Evolutionary conservation across 2,329 filamentous ascomycete species (phyloP), one percentile per base, ranked within the genome.

Genomic region (Colletotrichum salicis): DNA sequence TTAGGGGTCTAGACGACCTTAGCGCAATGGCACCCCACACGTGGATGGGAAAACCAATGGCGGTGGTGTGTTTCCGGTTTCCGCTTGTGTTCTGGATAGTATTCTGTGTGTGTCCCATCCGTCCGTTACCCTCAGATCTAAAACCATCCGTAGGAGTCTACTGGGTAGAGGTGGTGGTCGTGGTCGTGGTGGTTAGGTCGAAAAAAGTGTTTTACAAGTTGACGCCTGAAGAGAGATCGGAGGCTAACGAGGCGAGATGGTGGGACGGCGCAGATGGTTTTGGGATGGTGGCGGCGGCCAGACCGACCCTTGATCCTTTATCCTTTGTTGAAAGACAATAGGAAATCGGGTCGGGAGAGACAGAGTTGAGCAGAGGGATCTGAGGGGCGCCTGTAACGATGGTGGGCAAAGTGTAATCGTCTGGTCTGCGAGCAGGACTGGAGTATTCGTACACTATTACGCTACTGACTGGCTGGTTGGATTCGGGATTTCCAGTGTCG

Each of bases 1-100:
- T 41, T 61, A 72, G 45, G 70, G 65, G 70, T 60, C 70, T 68
- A 29, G 64, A 59, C 37, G 58, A 8, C 31, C 27, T 60, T 60
- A 56, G 65, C 59, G 65, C 59, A 11, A 27, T 33, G n/a, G 54
- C 65, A 64, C 37, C 15, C 37, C 37, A 15, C 37, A 41, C 35
- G 59, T 55, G 65, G 54, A 29, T n/a, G 27, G 45, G 59, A 60
- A 69, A 64, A 24, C 33, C 33, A 69, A 55, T 35, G 45, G n/a
- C 45, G 54, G 22, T n/a, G 29, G 24, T 27, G 37, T 59, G 27
- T 61, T 51, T 51, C 59, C n/a, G 29, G 27, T 61, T 51, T 51
- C 59, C n/a, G 29, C 45, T 29, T 15, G 58, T 48, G 35, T 48
- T 37, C 41, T 22, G 19, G 41, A 48, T 11, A 48, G 41, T 48